A percentile compares a stretch with the other conserved stretches of the same genome.
phyloP scores from a whole-genome alignment of 2,329 filamentous ascomycete genomes.

The Pseudogymnoascus sp. region DNA sequence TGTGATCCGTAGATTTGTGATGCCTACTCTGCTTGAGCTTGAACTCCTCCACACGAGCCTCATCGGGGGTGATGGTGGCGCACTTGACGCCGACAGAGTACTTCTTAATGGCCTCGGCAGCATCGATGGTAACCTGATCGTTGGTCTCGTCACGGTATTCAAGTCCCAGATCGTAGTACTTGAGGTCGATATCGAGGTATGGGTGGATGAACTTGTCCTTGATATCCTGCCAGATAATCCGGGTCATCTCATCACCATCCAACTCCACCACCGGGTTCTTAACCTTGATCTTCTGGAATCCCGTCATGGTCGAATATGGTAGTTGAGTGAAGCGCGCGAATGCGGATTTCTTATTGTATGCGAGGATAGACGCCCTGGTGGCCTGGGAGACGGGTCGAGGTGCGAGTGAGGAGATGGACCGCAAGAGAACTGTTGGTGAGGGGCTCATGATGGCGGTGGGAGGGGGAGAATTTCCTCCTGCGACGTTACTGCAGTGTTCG shows the following conservation, averaged over 20 bases:
- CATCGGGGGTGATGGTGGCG: conserved; percentile 97
- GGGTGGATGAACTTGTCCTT: conserved; percentile 98
- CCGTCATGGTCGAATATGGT: conserved; percentile 45
- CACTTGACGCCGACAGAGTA: conserved; percentile 99
- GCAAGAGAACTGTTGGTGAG: conserved; percentile 17
- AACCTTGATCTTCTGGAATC: conserved; percentile 87
- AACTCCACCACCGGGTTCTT: conserved; percentile 98
- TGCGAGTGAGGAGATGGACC: conserved; percentile 11
- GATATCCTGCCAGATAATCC: conserved; percentile 98
- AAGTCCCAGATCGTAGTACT: conserved; percentile 93
- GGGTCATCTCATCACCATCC: conserved; percentile 92
- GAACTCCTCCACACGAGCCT: conserved; percentile 94
- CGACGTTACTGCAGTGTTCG: not conserved
- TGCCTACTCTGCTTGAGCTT: conserved; percentile 90
- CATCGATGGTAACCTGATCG: conserved; percentile 91
- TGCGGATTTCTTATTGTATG: not conserved
- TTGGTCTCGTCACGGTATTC: conserved; percentile 93
- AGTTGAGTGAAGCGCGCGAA: conserved; percentile 15
- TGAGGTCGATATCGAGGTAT: conserved; percentile 94
- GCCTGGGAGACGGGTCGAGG: conserved; percentile 12
- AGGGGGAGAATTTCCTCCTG: conserved; percentile 9
- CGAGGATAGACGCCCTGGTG: conserved; percentile 7
- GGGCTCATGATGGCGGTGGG: conserved; percentile 5
- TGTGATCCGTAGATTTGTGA: not conserved
- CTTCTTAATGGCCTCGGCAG: conserved; percentile 97